A percentile compares a stretch with the other conserved stretches of the same genome.
phyloP scores from a whole-genome alignment of 257 asterid genomes.

The Salvia hispanica region DNA sequence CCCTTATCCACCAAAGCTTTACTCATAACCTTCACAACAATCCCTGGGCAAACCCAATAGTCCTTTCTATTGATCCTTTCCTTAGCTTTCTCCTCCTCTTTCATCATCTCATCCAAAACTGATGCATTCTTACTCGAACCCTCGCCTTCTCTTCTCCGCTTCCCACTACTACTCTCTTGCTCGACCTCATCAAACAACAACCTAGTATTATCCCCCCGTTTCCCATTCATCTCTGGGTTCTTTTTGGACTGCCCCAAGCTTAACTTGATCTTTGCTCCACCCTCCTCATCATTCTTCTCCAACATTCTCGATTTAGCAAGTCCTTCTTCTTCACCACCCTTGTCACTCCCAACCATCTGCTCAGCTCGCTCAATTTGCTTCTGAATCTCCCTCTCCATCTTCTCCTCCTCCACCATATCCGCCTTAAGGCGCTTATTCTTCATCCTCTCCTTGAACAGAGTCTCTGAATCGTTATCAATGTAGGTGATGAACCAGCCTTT shows the following conservation, averaged over 20 bases:
- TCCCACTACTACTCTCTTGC: conserved; percentile 44
- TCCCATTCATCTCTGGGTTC: conserved; percentile 39
- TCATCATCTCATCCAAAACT: conserved; percentile 77
- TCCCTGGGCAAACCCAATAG: conserved; percentile 88
- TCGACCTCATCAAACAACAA: conserved; percentile 60
- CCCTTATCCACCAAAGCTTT: conserved; percentile 79
- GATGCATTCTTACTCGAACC: conserved; percentile 45
- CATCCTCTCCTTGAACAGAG: conserved; percentile 87
- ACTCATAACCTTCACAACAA: conserved; percentile 87
- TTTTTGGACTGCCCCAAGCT: conserved; percentile 56
- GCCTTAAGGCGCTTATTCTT: conserved; percentile 83
- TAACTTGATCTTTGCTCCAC: conserved; percentile 61
- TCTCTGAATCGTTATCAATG: conserved; percentile 86
- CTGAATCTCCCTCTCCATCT: conserved; percentile 79
- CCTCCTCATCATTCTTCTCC: conserved; percentile 60
- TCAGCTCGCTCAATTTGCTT: conserved; percentile 88
- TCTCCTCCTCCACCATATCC: conserved; percentile 87
- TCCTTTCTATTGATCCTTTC: conserved; percentile 87
- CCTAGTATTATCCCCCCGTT: conserved; percentile 52
- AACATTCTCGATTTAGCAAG: conserved; percentile 38
- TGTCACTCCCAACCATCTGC: conserved; percentile 44
- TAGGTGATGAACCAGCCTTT: conserved; percentile 96
- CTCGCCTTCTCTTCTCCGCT: conserved; percentile 41
- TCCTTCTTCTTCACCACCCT: conserved; percentile 34
- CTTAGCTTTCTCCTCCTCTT: conserved; percentile 79